Evolutionary conservation across 805 yeast genomes (phyloP), one percentile per base, ranked within the genome.

Genomic region (Pichia scutulata): DNA sequence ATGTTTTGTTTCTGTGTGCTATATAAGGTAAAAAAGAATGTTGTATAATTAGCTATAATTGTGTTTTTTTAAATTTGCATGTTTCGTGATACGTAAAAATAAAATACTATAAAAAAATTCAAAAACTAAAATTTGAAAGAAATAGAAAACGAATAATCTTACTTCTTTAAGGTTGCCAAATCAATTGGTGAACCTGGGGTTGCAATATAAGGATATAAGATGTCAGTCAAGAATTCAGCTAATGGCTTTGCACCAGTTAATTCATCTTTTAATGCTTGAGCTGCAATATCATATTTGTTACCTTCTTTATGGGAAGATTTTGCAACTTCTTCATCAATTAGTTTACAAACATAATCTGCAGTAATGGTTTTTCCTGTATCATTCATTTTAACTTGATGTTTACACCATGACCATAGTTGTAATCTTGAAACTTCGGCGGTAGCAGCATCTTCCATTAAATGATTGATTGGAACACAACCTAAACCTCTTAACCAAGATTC

Each of bases 401-500:
- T 83, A 47, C 82, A 86, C 95, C 95, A 86, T 64, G 87, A 89
- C 75, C 82, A 82, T 58, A 86, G 73, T 69, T 85, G 92, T 54
- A 89, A 77, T 71, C 93, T 78, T 37, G 90, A 82, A 39, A 86
- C 95, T 69, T 86, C 95, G 40, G 93, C 92, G 46, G 95, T 86
- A 33, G 93, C 93, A 26, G 95, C 95, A 67, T 86, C 95, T 69
- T 86, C 95, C 95, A 86, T 86, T 67, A 86, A 73, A 66, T 81
- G 79, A 72, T 86, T 85, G 66, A 86, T 86, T 57, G 95, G 92
- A 53, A 84, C 90, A 75, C 93, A 86, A 16, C 95, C 95, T 48
- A 81, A 70, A 52, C 89, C 89, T 65, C 89, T 76, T 60, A 85
- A 76, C 95, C 95, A 86, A 28, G 90, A 87, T 70, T 86, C 93